Base-by-base conservation (phyloP, 2,329 filamentous ascomycete genomes). In the Endothia cerciana region DNA sequence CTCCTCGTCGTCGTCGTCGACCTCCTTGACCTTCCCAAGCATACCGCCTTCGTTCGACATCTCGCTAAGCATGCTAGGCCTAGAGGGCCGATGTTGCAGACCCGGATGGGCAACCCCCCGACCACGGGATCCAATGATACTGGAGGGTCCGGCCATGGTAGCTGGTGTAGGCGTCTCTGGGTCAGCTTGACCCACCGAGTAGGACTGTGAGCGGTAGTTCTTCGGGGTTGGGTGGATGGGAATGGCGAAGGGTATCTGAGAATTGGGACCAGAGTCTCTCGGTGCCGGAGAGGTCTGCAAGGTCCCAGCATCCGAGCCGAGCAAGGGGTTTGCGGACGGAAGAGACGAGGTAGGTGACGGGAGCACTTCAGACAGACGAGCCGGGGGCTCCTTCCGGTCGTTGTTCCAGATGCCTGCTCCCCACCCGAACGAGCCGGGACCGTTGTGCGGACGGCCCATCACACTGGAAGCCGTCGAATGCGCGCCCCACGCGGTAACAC, bases 131-230 rank as follows among this genome's bases (percentile, higher is more conserved):
- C 81, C 76, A 51, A 87, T 75, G 28, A 83, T 78, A 3, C 84
- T 77, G 4, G 85, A 79, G 3, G 83, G 76, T 64, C 77, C 79
- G 75, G 83, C 78, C 2, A 77, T 72, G 33, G 80, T 71, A 3
- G 77, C 73, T 17, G 79, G 72, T 3, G 73, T 73, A 17, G 78
- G 73, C 1, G 78, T 78, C 66, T 94, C 91, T 0, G 89, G 85
- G 62, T 97, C 93, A 68, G 93, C 82, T 75, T 97, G 94, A 4
- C 94, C 94, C 58, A 97, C 94, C 0, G 94, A 98, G 77, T 98
- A 98, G 4, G 95, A 98, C 77, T 97, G 93, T 6, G 95, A 99
- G 53, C 95, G 89, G 72, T 97, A 95, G 1, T 92, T 93, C 77
- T 98, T 98, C 1, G 92, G 92, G 0, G 92, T 95, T 0, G 94